Percentiles rank a stretch among this genome's conserved stretches.
Conservation (phyloP, 2,329 filamentous ascomycete genomes). For the Ophiocordyceps camponoti-leonardi region DNA sequence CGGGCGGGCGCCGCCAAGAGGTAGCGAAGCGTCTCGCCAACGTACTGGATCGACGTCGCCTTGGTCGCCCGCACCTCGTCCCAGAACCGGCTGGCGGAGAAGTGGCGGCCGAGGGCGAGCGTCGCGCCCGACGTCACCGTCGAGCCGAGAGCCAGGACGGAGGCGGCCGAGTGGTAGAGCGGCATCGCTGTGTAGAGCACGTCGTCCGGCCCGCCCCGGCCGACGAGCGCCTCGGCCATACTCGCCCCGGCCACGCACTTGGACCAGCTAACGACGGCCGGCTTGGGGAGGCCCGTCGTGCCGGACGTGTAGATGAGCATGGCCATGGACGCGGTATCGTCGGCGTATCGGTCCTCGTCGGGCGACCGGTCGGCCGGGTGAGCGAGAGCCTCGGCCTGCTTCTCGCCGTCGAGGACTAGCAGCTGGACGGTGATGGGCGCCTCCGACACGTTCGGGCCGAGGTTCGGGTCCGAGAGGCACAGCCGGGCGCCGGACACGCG, state of each 20-base stretch:
- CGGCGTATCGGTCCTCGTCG: slow-evolving; percentile 35
- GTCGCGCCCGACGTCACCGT: slow-evolving; percentile 45
- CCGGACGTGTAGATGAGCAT: slow-evolving; percentile 74
- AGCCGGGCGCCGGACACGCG: slow-evolving; percentile 48
- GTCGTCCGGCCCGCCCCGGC: slow-evolving; percentile 38
- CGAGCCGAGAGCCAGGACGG: slow-evolving; percentile 49
- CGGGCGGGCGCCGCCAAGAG: slow-evolving; percentile 48
- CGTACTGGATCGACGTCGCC: slow-evolving; percentile 70
- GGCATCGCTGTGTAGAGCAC: slow-evolving; percentile 80
- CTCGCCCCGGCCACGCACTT: slow-evolving; percentile 37
- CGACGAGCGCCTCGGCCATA: slow-evolving; percentile 27
- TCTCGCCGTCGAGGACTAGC: slow-evolving; percentile 40
- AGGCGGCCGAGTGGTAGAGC: slow-evolving; percentile 69
- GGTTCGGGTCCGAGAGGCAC: slow-evolving; percentile 48
- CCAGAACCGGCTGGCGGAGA: slow-evolving; percentile 66
- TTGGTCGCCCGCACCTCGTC: slow-evolving; percentile 51
- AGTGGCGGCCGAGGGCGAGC: slow-evolving; percentile 57
- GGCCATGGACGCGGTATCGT: slow-evolving; percentile 38
- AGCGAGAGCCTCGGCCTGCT: slow-evolving; percentile 35
- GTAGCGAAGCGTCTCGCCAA: slow-evolving; percentile 76
- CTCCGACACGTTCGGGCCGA: slow-evolving; percentile 38
- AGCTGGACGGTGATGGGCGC: slow-evolving; percentile 26
- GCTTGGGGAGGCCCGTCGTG: slow-evolving; percentile 71
- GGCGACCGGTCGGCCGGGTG: slow-evolving; percentile 37
- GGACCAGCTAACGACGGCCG: slow-evolving; percentile 57